Percentiles rank a stretch among this genome's conserved stretches.
Conservation (phyloP, 2,329 filamentous ascomycete genomes). For the Paracoccidioides lutzii region DNA sequence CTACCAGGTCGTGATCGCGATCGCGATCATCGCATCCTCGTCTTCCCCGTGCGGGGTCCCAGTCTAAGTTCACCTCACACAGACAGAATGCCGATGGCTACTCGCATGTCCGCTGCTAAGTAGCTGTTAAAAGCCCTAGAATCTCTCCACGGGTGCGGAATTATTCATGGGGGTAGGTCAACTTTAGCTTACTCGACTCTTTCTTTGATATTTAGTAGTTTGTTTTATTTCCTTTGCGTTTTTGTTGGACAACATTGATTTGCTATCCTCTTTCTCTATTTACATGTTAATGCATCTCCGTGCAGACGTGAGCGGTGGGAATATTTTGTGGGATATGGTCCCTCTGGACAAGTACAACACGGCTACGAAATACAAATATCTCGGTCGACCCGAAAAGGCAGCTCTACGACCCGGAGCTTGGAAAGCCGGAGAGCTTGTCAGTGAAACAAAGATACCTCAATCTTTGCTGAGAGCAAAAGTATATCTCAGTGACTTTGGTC, state of each 20-base stretch:
- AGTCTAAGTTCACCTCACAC: background rate
- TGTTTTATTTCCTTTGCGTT: too few species aligned
- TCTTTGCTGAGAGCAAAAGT: slow-evolving; percentile 4
- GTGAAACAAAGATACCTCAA: slow-evolving; percentile 3
- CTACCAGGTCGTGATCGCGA: background rate
- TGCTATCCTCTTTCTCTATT: background rate
- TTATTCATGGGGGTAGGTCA: slow-evolving; percentile 1
- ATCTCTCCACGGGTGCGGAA: slow-evolving; percentile 1
- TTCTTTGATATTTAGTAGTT: too few species aligned
- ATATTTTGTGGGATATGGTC: slow-evolving; percentile 1
- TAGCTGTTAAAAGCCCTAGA: slow-evolving; percentile 1
- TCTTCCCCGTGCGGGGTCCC: background rate
- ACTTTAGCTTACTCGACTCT: too few species aligned
- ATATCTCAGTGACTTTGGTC: slow-evolving; percentile 9
- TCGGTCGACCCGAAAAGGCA: slow-evolving; percentile 1
- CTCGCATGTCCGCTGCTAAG: slow-evolving; percentile 4
- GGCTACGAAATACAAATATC: background rate
- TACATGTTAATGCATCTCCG: background rate
- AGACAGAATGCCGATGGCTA: background rate
- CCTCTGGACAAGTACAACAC: background rate
- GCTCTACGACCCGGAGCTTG: background rate
- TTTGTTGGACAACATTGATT: too few species aligned
- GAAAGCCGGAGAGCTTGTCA: slow-evolving; percentile 3
- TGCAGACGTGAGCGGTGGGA: slow-evolving; percentile 3
- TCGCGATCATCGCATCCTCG: slow-evolving; percentile 9